These are phyloP conservation scores for Podospora pseudocomata DNA, from an alignment of 495 filamentous ascomycete species.

Conservation along the genomic window DNA sequence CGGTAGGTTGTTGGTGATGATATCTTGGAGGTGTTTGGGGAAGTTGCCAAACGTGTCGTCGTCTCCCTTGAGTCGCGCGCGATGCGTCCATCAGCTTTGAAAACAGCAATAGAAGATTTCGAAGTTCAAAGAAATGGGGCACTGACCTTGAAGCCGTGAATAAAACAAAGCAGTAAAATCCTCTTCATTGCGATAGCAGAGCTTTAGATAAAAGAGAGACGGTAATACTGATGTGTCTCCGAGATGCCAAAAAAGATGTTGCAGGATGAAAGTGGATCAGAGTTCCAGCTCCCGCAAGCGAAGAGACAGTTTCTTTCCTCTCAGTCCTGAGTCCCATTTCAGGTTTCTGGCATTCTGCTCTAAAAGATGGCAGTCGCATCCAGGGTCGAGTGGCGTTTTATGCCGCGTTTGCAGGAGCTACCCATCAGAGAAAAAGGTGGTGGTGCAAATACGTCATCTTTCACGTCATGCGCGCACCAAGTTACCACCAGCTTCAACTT, in stretches of 20 bases:
- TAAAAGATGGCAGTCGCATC: not conserved
- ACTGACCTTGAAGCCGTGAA: not conserved
- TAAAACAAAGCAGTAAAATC: not conserved
- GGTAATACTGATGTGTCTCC: not conserved
- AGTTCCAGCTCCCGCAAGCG: not conserved
- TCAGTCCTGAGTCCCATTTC: not conserved
- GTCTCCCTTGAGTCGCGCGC: constrained; percentile 55
- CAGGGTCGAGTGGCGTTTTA: not conserved
- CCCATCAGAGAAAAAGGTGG: not conserved
- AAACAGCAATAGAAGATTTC: not conserved
- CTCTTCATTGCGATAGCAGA: not conserved
- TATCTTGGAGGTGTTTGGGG: constrained; percentile 64
- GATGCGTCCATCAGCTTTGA: not conserved
- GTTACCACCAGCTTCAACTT: not conserved
- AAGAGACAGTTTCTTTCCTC: not conserved
- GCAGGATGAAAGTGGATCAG: not conserved
- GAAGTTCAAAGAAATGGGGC: not conserved
- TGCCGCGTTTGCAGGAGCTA: not conserved
- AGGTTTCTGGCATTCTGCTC: not conserved
- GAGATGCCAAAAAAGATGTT: not conserved
- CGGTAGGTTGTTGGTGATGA: constrained; percentile 66
- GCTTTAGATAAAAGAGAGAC: not conserved
- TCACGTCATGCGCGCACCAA: not conserved
- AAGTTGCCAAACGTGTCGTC: constrained; percentile 84
- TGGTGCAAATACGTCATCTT: not conserved